Evolutionary conservation across 371 early-diverging fungal species (phyloP).

Genomic region (Rhizopus arrhizus): DNA sequence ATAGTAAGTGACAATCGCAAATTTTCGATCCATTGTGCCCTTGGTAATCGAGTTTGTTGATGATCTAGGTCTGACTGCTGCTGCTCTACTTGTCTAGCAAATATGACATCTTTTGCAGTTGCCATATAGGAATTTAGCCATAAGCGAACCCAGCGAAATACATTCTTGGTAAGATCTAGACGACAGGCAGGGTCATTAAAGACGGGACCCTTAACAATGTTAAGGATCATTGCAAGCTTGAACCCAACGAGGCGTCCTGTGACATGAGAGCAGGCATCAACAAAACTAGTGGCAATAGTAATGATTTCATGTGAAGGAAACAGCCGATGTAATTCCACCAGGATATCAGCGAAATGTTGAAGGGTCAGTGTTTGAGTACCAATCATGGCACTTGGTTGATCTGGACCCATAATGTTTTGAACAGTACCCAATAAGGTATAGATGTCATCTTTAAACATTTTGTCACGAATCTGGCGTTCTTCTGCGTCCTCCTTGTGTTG

Average conservation of each 20-base stretch:
- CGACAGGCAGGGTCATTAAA: slow-evolving; percentile 59
- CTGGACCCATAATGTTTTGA: slow-evolving; percentile 57
- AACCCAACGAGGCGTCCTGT: slow-evolving; percentile 60
- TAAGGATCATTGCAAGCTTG: slow-evolving; percentile 60
- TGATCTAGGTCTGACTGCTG: slow-evolving; percentile 28
- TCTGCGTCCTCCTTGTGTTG: slow-evolving; percentile 42
- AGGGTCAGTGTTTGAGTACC: slow-evolving; percentile 70
- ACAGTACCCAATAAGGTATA: slow-evolving; percentile 41
- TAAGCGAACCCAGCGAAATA: slow-evolving; percentile 61
- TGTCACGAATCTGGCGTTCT: slow-evolving; percentile 35
- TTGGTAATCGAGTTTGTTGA: slow-evolving; percentile 40
- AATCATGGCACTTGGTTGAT: slow-evolving; percentile 59
- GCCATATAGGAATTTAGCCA: slow-evolving; percentile 59
- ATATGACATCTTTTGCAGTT: slow-evolving; percentile 48
- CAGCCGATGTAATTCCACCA: slow-evolving; percentile 56
- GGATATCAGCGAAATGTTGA: slow-evolving; percentile 64
- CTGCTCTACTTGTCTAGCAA: slow-evolving; percentile 43
- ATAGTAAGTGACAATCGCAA: slow-evolving; percentile 58
- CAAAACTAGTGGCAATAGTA: slow-evolving; percentile 52
- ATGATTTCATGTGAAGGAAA: slow-evolving; percentile 55
- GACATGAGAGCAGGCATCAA: slow-evolving; percentile 54
- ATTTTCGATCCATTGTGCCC: slow-evolving; percentile 58
- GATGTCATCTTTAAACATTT: slow-evolving; percentile 45
- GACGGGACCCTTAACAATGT: slow-evolving; percentile 62
- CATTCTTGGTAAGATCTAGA: slow-evolving; percentile 49